phyloP scores from a whole-genome alignment of 208 protist species.

The Acanthamoeba pearcei region DNA sequence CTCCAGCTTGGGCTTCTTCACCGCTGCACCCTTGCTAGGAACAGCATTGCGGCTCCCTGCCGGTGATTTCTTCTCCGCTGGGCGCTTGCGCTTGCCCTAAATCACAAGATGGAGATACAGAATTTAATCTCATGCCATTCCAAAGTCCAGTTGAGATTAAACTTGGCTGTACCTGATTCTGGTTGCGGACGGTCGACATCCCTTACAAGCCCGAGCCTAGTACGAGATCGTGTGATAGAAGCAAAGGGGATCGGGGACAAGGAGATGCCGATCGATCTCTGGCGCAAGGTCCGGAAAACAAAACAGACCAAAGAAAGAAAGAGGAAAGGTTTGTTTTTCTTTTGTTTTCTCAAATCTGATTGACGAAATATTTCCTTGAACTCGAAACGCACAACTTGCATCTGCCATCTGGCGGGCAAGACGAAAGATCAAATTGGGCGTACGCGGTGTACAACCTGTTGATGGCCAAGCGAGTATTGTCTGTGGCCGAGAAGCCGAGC shows the following conservation, averaged over 20 bases:
- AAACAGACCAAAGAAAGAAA: background rate
- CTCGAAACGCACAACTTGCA: background rate
- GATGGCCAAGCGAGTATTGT: slow-evolving; percentile 82
- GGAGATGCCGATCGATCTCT: background rate
- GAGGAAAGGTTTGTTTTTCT: slow-evolving; percentile 17
- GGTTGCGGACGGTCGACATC: background rate
- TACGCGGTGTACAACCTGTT: no score
- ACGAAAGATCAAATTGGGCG: no score
- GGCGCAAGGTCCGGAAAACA: no score
- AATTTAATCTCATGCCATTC: no score
- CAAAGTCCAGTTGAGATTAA: background rate
- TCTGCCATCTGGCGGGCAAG: background rate
- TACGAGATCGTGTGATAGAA: background rate
- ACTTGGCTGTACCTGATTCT: background rate
- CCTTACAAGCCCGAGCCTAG: no score
- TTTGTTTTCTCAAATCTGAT: background rate
- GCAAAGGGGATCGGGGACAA: background rate
- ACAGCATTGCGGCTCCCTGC: background rate
- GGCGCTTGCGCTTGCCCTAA: background rate
- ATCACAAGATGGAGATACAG: no score
- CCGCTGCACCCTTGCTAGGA: background rate
- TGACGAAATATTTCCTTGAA: background rate
- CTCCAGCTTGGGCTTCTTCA: slow-evolving; percentile 8
- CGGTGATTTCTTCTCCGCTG: background rate
- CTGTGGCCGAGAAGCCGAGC: slow-evolving; percentile 95